Conservation (phyloP, 805 yeast genomes). For the Saccharomycopsis sp. region DNA sequence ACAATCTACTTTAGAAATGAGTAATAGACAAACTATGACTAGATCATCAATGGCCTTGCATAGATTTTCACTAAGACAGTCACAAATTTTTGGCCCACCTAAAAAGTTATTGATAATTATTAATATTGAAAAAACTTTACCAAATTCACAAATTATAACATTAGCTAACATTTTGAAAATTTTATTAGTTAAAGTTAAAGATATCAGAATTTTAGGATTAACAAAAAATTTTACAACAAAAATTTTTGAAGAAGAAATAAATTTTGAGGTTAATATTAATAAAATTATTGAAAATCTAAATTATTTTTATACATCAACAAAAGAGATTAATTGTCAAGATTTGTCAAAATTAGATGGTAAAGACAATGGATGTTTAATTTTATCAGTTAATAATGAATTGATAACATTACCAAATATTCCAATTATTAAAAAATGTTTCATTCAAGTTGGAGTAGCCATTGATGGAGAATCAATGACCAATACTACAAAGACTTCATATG, state of each 20-base stretch:
- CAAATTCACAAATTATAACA: constrained; percentile 2
- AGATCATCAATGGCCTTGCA: no score
- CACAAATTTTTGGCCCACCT: no score
- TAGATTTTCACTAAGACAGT: no score
- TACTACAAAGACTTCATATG: constrained; percentile 3
- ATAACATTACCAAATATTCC: not conserved
- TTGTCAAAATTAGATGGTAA: no score
- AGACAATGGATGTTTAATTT: not conserved
- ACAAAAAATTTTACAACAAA: constrained; percentile 3
- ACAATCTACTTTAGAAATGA: no score
- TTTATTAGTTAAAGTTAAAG: constrained; percentile 7
- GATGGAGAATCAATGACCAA: not conserved
- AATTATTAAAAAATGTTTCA: not conserved
- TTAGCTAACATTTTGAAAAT: constrained; percentile 11
- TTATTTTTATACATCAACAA: no score
- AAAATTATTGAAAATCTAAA: no score
- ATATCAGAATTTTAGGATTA: constrained; percentile 6
- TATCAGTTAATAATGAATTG: not conserved
- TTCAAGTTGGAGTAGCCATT: constrained; percentile 7
- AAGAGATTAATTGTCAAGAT: no score
- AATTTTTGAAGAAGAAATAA: not conserved
- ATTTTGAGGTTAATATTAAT: no score
- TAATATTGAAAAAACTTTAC: constrained; percentile 5
- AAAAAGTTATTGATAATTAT: constrained; percentile 2
- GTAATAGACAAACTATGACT: no score